phyloP scores from a whole-genome alignment of 2,329 filamentous ascomycete species.

The Stagonosporopsis rhizophila region DNA sequence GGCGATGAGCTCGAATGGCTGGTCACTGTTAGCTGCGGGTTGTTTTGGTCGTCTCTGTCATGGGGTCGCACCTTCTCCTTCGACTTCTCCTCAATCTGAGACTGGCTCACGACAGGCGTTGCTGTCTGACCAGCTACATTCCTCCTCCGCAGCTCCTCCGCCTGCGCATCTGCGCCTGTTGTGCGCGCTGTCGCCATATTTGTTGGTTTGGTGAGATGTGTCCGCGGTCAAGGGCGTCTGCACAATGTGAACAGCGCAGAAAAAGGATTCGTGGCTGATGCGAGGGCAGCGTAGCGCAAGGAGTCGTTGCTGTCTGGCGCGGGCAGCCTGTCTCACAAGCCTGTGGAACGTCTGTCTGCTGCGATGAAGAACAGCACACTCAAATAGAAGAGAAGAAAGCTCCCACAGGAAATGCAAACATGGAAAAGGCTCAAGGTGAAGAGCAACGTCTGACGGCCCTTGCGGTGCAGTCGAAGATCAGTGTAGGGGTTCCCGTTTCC shows the following conservation, averaged over 20 bases:
- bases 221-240: background rate
- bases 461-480: slow-evolving; percentile 27
- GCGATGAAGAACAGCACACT: slow-evolving; percentile 14
- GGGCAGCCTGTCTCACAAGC: slow-evolving; percentile 14
- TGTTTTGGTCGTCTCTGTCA: background rate
- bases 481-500: slow-evolving; percentile 28
- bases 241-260: slow-evolving; percentile 8
- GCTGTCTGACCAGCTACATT: slow-evolving; percentile 48
- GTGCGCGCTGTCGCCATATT: slow-evolving; percentile 41
- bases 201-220: background rate
- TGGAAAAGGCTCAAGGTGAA: slow-evolving; percentile 22
- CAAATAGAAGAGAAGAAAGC: slow-evolving; percentile 20
- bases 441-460: slow-evolving; percentile 28
- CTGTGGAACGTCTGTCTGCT: slow-evolving; percentile 11
- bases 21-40: slow-evolving; percentile 24
- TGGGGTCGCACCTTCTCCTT: slow-evolving; percentile 54
- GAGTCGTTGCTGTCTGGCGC: background rate
- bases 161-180: slow-evolving; percentile 52
- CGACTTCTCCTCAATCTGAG: slow-evolving; percentile 53
- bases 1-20: slow-evolving; percentile 64
- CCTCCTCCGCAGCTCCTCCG: slow-evolving; percentile 56
- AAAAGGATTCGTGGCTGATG: slow-evolving; percentile 26
- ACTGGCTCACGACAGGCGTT: slow-evolving; percentile 38
- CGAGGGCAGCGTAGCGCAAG: slow-evolving; percentile 21
- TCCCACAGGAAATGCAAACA: slow-evolving; percentile 20